phyloP scores from a whole-genome alignment of 192 early-diverging fungal species.

The Coemansia aciculifera region DNA sequence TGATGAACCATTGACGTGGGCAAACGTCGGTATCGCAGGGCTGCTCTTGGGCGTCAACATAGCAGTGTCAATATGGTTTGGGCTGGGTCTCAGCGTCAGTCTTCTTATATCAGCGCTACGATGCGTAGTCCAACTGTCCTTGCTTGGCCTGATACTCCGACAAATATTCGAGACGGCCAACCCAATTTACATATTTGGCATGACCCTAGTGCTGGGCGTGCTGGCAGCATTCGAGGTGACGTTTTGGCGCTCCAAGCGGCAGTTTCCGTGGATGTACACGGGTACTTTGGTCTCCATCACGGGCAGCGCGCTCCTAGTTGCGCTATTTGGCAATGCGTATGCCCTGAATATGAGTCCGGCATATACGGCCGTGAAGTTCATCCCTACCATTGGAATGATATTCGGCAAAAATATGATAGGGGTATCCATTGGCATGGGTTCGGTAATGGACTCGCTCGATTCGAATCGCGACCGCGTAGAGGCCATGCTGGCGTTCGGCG shows the following conservation, averaged over 20 bases:
- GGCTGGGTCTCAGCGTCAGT: slow-evolving; percentile 63
- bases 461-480: slow-evolving; percentile 56
- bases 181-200: slow-evolving; percentile 57
- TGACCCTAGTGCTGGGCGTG: slow-evolving; percentile 60
- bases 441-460: slow-evolving; percentile 62
- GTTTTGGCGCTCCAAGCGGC: slow-evolving; percentile 67
- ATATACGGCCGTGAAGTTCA: slow-evolving; percentile 70
- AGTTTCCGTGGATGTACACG: slow-evolving; percentile 70
- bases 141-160: slow-evolving; percentile 68
- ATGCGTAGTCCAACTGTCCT: slow-evolving; percentile 72
- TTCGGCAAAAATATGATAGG: slow-evolving; percentile 78
- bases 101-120: slow-evolving; percentile 68
- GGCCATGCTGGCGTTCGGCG: slow-evolving; percentile 67
- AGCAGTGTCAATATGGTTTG: slow-evolving; percentile 61
- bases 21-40: slow-evolving; percentile 63
- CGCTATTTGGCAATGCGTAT: slow-evolving; percentile 45
- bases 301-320: slow-evolving; percentile 13
- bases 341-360: slow-evolving; percentile 70
- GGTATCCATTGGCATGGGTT: slow-evolving; percentile 64
- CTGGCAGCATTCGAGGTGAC: slow-evolving; percentile 68
- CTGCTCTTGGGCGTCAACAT: slow-evolving; percentile 61
- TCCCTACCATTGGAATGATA: slow-evolving; percentile 84
- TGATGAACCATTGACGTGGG: slow-evolving; percentile 39
- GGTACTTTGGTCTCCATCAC: slow-evolving; percentile 55
- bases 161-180: slow-evolving; percentile 64